Evolutionary conservation across 1,284 basidiomycete genomes (phyloP).

Genomic region (Microbotryomycetes sp.): DNA sequence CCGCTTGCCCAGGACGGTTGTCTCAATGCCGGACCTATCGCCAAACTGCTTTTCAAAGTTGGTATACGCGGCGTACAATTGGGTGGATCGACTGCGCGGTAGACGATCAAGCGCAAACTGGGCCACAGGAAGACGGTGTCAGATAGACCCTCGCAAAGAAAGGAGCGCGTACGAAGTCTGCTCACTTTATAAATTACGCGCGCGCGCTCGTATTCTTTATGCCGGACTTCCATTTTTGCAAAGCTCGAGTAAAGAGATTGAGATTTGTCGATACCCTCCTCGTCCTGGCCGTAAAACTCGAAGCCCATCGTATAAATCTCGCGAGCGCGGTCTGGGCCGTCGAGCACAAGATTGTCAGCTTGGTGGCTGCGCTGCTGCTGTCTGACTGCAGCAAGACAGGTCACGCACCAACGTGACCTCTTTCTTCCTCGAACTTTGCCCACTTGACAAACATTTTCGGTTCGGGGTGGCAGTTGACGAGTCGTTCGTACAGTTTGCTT

Average conservation of each 20-base stretch:
- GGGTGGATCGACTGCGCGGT: slow-evolving; percentile 78
- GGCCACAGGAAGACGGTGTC: no score
- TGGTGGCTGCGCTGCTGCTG: no score
- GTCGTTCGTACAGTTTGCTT: slow-evolving; percentile 86
- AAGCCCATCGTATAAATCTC: slow-evolving; percentile 96
- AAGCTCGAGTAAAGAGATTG: slow-evolving; percentile 94
- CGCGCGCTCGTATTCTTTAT: slow-evolving; percentile 94
- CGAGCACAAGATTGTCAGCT: neutral
- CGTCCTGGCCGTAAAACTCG: slow-evolving; percentile 95
- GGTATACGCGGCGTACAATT: slow-evolving; percentile 81
- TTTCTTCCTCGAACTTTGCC: slow-evolving; percentile 85
- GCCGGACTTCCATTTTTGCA: slow-evolving; percentile 92
- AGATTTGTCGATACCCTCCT: slow-evolving; percentile 93
- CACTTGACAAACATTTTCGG: slow-evolving; percentile 94
- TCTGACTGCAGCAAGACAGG: no score
- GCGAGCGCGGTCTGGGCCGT: slow-evolving; percentile 67
- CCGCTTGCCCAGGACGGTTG: slow-evolving; percentile 90
- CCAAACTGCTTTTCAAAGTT: slow-evolving; percentile 99
- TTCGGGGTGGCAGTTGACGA: slow-evolving; percentile 87
- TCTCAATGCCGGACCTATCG: slow-evolving; percentile 75
- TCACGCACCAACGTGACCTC: slow-evolving; percentile 51
- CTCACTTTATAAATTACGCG: slow-evolving; percentile 89
- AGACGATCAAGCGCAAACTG: slow-evolving; percentile 88
- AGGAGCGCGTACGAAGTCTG: no score
- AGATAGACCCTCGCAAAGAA: no score